phyloP scores from a whole-genome alignment of 768 basidiomycete species.

The Termitomyces sp. region DNA sequence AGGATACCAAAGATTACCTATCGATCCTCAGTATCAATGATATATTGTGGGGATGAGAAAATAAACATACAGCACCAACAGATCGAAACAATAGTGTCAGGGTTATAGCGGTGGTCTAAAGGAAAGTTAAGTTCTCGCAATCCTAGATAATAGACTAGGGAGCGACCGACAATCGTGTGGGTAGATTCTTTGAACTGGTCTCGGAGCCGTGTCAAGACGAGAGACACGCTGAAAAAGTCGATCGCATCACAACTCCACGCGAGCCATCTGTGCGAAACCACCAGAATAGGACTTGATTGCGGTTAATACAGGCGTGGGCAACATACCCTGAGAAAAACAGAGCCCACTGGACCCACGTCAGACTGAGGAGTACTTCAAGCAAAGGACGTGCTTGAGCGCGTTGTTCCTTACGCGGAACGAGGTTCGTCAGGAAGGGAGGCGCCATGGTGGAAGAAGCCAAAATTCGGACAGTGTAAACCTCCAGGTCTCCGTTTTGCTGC shows the following conservation, averaged over 20 bases:
- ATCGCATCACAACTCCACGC: slow-evolving; percentile 88
- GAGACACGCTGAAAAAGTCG: slow-evolving; percentile 80
- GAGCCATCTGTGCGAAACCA: slow-evolving; percentile 51
- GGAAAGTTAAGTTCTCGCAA: not conserved
- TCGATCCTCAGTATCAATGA: slow-evolving; percentile 7
- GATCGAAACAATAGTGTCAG: slow-evolving; percentile 91
- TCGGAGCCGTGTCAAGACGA: slow-evolving; percentile 46
- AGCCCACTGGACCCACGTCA: slow-evolving; percentile 55
- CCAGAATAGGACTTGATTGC: not conserved
- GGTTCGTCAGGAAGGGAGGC: slow-evolving; percentile 43
- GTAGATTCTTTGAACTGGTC: slow-evolving; percentile 43
- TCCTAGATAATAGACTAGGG: not conserved
- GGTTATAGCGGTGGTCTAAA: slow-evolving; percentile 77
- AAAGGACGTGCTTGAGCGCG: slow-evolving; percentile 34
- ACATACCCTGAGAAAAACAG: slow-evolving; percentile 61
- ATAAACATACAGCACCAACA: slow-evolving; percentile 54
- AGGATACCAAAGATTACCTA: slow-evolving; percentile 74
- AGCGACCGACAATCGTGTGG: slow-evolving; percentile 37
- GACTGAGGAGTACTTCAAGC: slow-evolving; percentile 35
- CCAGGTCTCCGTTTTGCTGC: not conserved
- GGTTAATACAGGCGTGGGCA: not conserved
- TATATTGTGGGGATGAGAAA: slow-evolving; percentile 9
- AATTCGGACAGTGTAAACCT: not conserved
- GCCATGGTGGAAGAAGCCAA: slow-evolving; percentile 32
- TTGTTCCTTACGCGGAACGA: slow-evolving; percentile 47